phyloP scores from a whole-genome alignment of 257 asterid species.

The Mentha longifolia region DNA sequence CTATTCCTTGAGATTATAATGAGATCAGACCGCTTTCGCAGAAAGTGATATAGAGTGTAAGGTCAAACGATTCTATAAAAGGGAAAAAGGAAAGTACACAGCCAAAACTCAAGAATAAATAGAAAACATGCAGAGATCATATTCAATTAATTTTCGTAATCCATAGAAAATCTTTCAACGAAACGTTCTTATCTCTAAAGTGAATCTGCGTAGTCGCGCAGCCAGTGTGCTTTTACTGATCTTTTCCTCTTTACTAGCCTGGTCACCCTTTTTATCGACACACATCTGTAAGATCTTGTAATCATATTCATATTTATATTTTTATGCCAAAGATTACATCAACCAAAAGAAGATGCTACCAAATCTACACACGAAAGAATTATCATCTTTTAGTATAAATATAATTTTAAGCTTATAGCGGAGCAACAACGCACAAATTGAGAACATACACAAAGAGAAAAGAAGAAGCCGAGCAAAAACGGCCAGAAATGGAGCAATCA shows the following conservation, averaged over 20 bases:
- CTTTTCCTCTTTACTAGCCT: conserved; percentile 1
- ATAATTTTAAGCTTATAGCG: background rate
- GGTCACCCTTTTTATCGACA: conserved; percentile 19
- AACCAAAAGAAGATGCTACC: conserved; percentile 13
- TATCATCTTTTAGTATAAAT: conserved; percentile 26
- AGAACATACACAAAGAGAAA: background rate
- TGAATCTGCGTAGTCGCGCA: conserved; percentile 7
- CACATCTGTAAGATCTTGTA: conserved; percentile 21
- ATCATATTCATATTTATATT: conserved; percentile 22
- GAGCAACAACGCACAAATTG: conserved; percentile 18
- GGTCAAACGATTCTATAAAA: too few relatives aligned
- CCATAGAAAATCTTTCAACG: conserved; percentile 2
- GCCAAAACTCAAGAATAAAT: conserved; percentile 7
- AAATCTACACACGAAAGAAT: conserved; percentile 21
- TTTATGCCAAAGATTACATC: conserved; percentile 9
- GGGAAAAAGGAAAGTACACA: background rate
- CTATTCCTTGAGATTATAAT: too few relatives aligned
- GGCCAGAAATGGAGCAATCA: background rate
- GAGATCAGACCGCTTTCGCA: too few relatives aligned
- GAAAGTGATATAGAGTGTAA: too few relatives aligned
- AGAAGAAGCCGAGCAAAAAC: background rate
- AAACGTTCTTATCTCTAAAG: conserved; percentile 28
- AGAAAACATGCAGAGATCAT: background rate
- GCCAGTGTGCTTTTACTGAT: conserved; percentile 26
- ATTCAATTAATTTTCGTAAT: conserved; percentile 21